Conservation (phyloP, 2,329 filamentous ascomycete species). For the Neurospora sp. region DNA sequence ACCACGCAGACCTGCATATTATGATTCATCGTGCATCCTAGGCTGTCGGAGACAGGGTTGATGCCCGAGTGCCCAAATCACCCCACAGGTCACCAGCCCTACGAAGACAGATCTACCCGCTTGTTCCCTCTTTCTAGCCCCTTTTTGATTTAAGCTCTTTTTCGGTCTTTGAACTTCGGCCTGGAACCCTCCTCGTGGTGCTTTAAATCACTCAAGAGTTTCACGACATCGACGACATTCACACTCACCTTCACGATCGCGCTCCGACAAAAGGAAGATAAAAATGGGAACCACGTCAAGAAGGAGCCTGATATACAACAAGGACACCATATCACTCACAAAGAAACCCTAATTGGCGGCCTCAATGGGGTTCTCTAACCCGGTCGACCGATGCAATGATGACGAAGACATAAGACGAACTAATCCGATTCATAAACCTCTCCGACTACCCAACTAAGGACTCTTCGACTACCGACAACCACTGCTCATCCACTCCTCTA, state of each 20-base stretch:
- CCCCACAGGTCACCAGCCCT: not conserved
- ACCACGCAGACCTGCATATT: not conserved
- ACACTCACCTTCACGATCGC: not conserved
- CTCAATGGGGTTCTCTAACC: not conserved
- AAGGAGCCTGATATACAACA: not conserved
- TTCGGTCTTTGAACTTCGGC: not conserved
- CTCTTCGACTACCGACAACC: not conserved
- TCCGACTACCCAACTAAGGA: not conserved
- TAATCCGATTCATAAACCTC: not conserved
- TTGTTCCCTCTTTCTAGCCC: not conserved
- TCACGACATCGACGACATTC: not conserved
- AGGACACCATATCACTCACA: not conserved
- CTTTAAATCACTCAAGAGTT: not conserved
- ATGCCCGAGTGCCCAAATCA: not conserved
- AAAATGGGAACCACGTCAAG: not conserved
- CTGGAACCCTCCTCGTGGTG: not conserved
- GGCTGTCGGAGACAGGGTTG: not conserved
- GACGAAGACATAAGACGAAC: not conserved
- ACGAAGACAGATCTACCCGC: not conserved
- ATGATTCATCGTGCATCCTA: not conserved
- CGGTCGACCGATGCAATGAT: not conserved
- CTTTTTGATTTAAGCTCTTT: not conserved
- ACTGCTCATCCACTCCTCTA: not conserved
- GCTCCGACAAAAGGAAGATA: not conserved
- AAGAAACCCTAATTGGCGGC: not conserved